Evolutionary conservation across 164 flowering plant genomes (phyloP).

Genomic region (Vitis vinifera): DNA sequence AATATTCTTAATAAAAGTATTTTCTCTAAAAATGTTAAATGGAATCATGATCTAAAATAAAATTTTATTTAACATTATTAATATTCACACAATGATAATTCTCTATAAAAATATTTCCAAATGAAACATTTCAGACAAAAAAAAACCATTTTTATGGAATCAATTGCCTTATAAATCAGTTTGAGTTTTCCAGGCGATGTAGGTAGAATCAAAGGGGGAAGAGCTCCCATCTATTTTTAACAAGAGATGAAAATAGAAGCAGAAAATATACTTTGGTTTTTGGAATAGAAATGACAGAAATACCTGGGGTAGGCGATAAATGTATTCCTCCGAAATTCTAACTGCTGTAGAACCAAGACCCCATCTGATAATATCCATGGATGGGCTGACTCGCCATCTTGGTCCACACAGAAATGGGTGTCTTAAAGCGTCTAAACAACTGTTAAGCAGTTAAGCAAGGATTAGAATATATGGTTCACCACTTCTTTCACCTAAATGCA

Average conservation of each 20-base stretch:
- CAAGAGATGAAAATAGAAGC: not conserved
- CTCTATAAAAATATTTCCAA: too few relatives aligned
- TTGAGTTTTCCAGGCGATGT: too few relatives aligned
- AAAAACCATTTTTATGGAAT: too few relatives aligned
- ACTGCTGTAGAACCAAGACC: constrained; percentile 95
- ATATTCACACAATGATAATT: too few relatives aligned
- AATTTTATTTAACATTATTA: too few relatives aligned
- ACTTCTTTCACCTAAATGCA: not conserved
- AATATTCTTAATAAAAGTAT: too few relatives aligned
- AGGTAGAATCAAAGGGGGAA: too few relatives aligned
- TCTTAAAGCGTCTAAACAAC: constrained; percentile 89
- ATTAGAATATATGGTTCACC: not conserved
- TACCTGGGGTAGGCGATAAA: constrained; percentile 88
- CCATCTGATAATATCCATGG: constrained; percentile 90
- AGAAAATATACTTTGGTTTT: not conserved
- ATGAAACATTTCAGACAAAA: too few relatives aligned
- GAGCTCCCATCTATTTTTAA: too few relatives aligned
- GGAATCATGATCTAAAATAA: too few relatives aligned
- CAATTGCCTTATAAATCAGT: too few relatives aligned
- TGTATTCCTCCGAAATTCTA: constrained; percentile 91
- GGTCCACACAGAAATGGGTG: constrained; percentile 99
- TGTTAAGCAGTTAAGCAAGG: constrained; percentile 22
- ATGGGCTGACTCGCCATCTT: constrained; percentile 84
- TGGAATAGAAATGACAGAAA: not conserved
- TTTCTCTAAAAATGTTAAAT: too few relatives aligned